These are phyloP conservation scores for Osmanthus fragrans DNA, from an alignment of 257 asterid genomes.

Conservation along the genomic window DNA sequence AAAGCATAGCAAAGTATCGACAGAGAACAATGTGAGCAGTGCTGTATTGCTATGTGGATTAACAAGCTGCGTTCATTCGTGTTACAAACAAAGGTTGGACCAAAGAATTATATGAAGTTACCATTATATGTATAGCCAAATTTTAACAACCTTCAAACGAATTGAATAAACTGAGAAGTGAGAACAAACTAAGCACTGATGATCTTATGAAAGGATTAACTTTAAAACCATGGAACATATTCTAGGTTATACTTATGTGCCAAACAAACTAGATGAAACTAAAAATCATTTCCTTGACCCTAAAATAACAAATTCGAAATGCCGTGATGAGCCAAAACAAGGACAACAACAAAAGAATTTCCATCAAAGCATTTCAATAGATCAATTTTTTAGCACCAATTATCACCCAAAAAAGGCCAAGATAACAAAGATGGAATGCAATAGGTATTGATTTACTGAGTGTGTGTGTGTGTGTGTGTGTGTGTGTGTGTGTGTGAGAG, in stretches of 20 bases:
- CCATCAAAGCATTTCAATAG: background rate
- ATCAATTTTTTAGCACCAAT: background rate
- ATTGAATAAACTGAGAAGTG: background rate
- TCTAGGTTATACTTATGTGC: background rate
- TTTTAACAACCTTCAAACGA: conserved; percentile 10
- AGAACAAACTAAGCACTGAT: background rate
- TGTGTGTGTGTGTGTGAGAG: background rate
- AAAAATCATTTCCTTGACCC: conserved; percentile 11
- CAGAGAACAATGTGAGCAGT: conserved; percentile 7
- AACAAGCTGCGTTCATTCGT: background rate
- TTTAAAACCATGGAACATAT: background rate
- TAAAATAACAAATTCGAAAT: conserved; percentile 1
- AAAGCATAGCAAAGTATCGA: conserved; percentile 15
- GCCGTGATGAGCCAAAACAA: background rate
- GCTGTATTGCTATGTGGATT: background rate
- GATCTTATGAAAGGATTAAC: background rate
- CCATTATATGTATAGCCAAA: conserved; percentile 9
- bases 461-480: background rate
- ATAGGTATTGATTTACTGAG: background rate
- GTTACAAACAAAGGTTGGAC: conserved; percentile 6
- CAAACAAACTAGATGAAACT: conserved; percentile 1
- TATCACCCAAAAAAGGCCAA: background rate
- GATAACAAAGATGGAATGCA: background rate
- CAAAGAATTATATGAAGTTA: conserved; percentile 16
- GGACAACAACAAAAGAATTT: background rate